Evolutionary conservation across 2,329 filamentous ascomycete species (phyloP).

Genomic region (Dothidotthia symphoricarpi): DNA sequence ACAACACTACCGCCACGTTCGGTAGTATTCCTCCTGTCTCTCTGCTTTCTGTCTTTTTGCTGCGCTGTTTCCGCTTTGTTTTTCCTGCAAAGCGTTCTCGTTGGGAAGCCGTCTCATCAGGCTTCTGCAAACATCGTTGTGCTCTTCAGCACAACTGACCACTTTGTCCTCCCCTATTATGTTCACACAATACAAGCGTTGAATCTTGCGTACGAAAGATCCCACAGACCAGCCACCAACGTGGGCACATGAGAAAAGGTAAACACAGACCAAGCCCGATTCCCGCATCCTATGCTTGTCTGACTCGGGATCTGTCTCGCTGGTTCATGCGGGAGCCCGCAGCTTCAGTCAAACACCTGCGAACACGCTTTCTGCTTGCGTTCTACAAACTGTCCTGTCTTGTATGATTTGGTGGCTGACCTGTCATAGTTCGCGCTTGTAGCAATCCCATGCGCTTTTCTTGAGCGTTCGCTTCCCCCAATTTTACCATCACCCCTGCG

Average conservation of each 20-base stretch:
- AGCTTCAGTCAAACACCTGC: conserved; percentile 35
- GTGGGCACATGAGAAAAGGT: conserved; percentile 38
- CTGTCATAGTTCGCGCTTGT: conserved; percentile 36
- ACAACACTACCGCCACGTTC: conserved; percentile 22
- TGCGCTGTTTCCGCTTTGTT: conserved; percentile 34
- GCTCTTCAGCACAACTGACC: conserved; percentile 30
- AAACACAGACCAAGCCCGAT: conserved; percentile 25
- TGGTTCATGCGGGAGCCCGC: conserved; percentile 32
- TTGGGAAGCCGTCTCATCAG: conserved; percentile 32
- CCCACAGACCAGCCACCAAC: conserved; percentile 17
- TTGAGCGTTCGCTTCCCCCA: conserved; percentile 29
- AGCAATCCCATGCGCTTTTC: conserved; percentile 29
- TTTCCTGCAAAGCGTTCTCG: conserved; percentile 33
- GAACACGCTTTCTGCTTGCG: conserved; percentile 43
- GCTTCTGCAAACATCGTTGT: conserved; percentile 37
- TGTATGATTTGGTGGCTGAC: conserved; percentile 41
- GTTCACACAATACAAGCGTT: conserved; percentile 30
- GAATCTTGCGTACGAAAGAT: conserved; percentile 22
- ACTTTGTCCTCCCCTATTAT: conserved; percentile 36
- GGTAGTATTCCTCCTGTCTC: conserved; percentile 32
- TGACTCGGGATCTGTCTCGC: conserved; percentile 35
- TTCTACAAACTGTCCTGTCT: conserved; percentile 40
- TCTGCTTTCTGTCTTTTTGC: conserved; percentile 29
- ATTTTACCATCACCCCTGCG: conserved; percentile 25
- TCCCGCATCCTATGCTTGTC: conserved; percentile 27